A percentile compares a stretch with the other conserved stretches of the same genome.
Conservation (phyloP, 768 basidiomycete species). For the Lactarius hengduanensis region DNA sequence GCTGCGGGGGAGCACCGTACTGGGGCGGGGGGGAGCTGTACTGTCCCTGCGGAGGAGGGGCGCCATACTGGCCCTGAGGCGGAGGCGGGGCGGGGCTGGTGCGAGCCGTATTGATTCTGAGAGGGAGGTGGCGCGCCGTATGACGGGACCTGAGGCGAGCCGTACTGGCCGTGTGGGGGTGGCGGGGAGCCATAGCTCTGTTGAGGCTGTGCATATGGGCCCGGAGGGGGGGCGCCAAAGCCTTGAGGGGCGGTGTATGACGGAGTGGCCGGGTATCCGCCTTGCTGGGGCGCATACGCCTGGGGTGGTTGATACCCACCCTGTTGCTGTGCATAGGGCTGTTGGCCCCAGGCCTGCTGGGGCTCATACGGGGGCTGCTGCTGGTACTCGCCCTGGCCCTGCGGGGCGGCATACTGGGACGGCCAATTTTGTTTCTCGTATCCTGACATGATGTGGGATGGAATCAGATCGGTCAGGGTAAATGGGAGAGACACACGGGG, state of each 20-base stretch:
- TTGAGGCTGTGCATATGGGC: not conserved
- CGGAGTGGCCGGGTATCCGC: not conserved
- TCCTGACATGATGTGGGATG: slow-evolving; percentile 13
- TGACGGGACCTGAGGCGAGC: not conserved
- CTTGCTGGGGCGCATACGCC: not conserved
- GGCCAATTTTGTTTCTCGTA: slow-evolving; percentile 15
- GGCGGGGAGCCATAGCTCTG: not conserved
- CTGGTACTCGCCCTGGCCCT: slow-evolving; percentile 10
- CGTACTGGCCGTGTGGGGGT: not conserved
- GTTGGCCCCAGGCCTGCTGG: slow-evolving; percentile 11
- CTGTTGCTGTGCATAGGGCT: not conserved
- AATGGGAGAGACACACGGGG: not conserved
- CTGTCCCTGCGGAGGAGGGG: slow-evolving; percentile 3
- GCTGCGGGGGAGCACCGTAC: slow-evolving; percentile 5
- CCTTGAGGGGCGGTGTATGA: not conserved
- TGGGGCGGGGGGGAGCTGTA: not conserved
- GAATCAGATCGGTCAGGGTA: not conserved
- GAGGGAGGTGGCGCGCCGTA: not conserved
- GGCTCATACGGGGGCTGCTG: slow-evolving; percentile 6
- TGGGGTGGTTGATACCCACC: not conserved
- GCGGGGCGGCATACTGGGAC: slow-evolving; percentile 2
- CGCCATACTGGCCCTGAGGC: slow-evolving; percentile 2
- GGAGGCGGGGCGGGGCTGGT: not conserved
- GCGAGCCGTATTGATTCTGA: not conserved
- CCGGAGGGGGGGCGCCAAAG: not conserved